Evolutionary conservation across 208 protist genomes (phyloP).

Genomic region (Acanthamoeba rhysodes): DNA sequence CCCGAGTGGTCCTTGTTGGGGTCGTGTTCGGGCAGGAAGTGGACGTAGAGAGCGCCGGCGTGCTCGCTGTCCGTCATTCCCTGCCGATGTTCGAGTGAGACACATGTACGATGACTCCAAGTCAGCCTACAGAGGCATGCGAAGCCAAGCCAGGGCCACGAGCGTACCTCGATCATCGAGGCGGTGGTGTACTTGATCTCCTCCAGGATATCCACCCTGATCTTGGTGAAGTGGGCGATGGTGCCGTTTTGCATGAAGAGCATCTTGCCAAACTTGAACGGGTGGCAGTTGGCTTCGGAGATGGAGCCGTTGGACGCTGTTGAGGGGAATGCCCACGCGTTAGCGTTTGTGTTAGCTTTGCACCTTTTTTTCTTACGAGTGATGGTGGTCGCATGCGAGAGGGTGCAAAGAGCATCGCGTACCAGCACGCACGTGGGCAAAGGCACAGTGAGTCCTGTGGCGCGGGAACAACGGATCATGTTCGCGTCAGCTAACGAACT

Average conservation of each 20-base stretch:
- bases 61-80: slow-evolving; percentile 66
- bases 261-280: slow-evolving; percentile 70
- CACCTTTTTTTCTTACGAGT: no score
- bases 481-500: background rate
- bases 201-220: slow-evolving; percentile 5
- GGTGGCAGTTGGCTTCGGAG: slow-evolving; percentile 60
- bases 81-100: background rate
- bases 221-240: slow-evolving; percentile 59
- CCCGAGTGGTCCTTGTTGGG: slow-evolving; percentile 55
- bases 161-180: slow-evolving; percentile 2
- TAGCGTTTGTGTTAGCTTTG: background rate
- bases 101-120: background rate
- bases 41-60: slow-evolving; percentile 48
- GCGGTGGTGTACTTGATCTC: slow-evolving; percentile 71
- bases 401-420: background rate
- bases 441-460: slow-evolving; percentile 41
- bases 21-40: slow-evolving; percentile 63
- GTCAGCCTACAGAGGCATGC: background rate
- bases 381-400: background rate
- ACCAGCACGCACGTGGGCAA: slow-evolving; percentile 68
- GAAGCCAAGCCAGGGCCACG: background rate
- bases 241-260: slow-evolving; percentile 73
- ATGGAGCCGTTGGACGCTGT: slow-evolving; percentile 66
- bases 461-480: background rate
- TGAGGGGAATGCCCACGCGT: background rate